Base-by-base conservation (phyloP, 192 early-diverging fungal species). In the Chytriomyces confervae region DNA sequence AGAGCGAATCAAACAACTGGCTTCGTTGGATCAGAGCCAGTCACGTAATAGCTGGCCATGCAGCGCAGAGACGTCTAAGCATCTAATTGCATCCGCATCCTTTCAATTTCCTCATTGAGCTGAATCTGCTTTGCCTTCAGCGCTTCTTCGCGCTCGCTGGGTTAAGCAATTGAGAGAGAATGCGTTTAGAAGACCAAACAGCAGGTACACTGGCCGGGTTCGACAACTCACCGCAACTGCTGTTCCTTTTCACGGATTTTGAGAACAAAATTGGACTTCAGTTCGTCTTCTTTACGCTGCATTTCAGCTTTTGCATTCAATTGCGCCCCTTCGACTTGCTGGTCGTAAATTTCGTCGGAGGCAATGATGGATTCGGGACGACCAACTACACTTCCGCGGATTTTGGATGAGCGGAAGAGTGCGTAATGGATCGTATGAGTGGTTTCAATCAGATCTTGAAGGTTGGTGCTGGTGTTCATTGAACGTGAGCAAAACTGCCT, bases 401-500 rank as follows among this genome's bases (percentile, higher is more conserved):
- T 93, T 86, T 96, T 96, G 80, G 93, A 90, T 16, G 95, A 93
- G 86, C 98, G 95, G 85, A 97, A 97, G 64, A 94, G 91, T 79
- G 97, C 94, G 81, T 99, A 99, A 79, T 98, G 92, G 67, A 94
- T 92, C 78, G 92, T 92, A 76, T 97, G 95, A 10, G 98, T 99
- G 77, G 95, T 96, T 66, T 98, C 98, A 82, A 97, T 97, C 46
- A 99, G 84, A 65, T 99, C 98, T 78, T 96, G 94, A 75, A 99
- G 89, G 82, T 99, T 96, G 77, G 95, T 94, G 80, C 95, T 96
- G 67, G 27, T 13, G 53, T 49, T 2, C 20, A 57, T 5, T n/a
- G 20, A 5, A 57, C 53, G 20, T n/a, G 53, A 20, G 53, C 16
- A 78, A 47, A 49, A 48, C 9, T 43, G 72, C 36, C 2, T 3